Percentiles rank a stretch among this genome's conserved stretches.
phyloP scores from a whole-genome alignment of 495 filamentous ascomycete genomes.

The Astrocystis sublimbata region DNA sequence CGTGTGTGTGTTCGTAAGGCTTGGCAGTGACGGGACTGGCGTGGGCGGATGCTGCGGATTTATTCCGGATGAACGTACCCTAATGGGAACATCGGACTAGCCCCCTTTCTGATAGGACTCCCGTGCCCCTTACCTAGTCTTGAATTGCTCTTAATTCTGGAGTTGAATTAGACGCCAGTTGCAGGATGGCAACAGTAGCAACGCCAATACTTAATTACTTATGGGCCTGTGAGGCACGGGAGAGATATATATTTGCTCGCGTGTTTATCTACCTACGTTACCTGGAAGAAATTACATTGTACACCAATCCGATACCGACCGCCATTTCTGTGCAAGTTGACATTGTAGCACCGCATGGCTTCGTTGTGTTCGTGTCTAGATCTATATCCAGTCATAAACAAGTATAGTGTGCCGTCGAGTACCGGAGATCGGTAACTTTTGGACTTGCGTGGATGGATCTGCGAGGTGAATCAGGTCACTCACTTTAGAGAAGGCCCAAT shows the following conservation, averaged over 20 bases:
- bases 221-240: conserved; percentile 1
- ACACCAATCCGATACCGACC: conserved; percentile 6
- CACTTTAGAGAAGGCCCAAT: conserved; percentile 10
- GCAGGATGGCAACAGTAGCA: neutral
- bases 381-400: conserved; percentile 18
- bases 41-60: conserved; percentile 4
- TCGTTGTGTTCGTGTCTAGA: conserved; percentile 16
- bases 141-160: neutral
- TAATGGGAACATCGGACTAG: neutral
- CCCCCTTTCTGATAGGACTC: neutral
- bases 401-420: conserved; percentile 19
- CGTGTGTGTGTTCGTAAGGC: conserved; percentile 1
- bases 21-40: conserved; percentile 17
- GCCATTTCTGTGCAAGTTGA: conserved; percentile 16
- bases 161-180: neutral
- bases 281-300: neutral
- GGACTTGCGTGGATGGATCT: conserved; percentile 18
- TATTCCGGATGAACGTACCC: conserved; percentile 14
- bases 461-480: neutral
- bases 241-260: conserved; percentile 2
- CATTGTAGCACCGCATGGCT: conserved; percentile 21
- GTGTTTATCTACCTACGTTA: conserved; percentile 7
- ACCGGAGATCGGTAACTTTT: conserved; percentile 13
- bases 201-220: neutral
- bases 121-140: neutral